Base-by-base conservation (phyloP, 2,329 filamentous ascomycete species). In the Cordyceps farinosa region DNA sequence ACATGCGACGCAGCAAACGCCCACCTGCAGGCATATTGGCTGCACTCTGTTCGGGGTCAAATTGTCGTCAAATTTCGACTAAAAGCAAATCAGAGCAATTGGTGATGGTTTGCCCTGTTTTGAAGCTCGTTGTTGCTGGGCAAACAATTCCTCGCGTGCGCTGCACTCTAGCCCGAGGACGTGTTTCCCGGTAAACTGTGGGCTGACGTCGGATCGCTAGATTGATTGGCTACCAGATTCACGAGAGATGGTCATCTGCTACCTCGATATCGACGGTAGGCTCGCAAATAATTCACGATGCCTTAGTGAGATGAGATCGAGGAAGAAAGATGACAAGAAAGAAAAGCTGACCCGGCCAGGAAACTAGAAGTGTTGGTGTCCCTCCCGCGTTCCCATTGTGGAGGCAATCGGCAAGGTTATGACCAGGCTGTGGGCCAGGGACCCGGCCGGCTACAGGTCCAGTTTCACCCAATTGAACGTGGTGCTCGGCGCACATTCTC, bases 1-100 rank as follows among this genome's bases (percentile, higher is more conserved):
- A 76, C 27, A 81, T 70, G 60, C 80, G 78, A 68, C 80, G 78
- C 48, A 80, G 65, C 47, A 78, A 52, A 36, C 47, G 57, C 36
- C 40, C 29, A 44, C 36, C 47, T 17, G 51, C 50, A 32, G 61
- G 44, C 55, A 64, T 54, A 42, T 34, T 55, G 62, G 40, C 38
- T n/a, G 47, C 22, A 6, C 38, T 17, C 10, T 38, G 30, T 29
- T 47, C 29, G 34, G n/a, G 34, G 9, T 34, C 15, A 3, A 15
- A 27, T n/a, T 1, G 17, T 45, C 13, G 10, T n/a, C 3, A 15
- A 44, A 7, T 10, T 10, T 53, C n/a, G 8, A 53, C 11, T 1
- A 27, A n/a, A 11, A 15, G 6, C n/a, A 9, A 48, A 36, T 15
- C 11, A 34, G 8, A 10, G 30, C 22, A 30, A 44, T 32, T 54